A percentile compares a stretch with the other conserved stretches of the same genome.
phyloP scores from a whole-genome alignment of 139 green algal genomes.

The Asterochloris sp. region DNA sequence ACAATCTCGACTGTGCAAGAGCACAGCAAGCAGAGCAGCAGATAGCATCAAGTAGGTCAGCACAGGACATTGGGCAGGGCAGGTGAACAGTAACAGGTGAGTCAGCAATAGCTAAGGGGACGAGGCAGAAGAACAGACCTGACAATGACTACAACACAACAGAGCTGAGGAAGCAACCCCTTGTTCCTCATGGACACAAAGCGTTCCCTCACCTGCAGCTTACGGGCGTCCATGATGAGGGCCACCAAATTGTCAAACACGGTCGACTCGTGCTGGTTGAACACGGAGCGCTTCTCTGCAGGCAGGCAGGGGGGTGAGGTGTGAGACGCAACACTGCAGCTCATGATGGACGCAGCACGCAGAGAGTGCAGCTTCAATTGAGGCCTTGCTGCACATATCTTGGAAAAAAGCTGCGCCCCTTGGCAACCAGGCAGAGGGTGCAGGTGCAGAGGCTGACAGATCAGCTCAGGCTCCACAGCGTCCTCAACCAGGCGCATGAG shows the following conservation, averaged over 20 bases:
- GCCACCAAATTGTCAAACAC: constrained; percentile 5
- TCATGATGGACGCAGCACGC: not conserved
- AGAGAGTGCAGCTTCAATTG: not conserved
- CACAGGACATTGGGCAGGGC: too few relatives aligned
- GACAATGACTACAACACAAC: too few relatives aligned
- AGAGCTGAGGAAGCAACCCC: too few relatives aligned
- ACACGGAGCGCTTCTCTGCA: constrained; percentile 14
- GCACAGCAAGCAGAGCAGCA: too few relatives aligned
- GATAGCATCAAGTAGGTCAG: too few relatives aligned
- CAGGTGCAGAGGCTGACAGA: not conserved
- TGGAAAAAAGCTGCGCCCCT: not conserved
- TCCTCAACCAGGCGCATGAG: too few relatives aligned
- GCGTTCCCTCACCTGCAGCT: too few relatives aligned
- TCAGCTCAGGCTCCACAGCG: not conserved
- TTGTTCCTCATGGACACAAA: too few relatives aligned
- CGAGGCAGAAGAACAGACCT: too few relatives aligned
- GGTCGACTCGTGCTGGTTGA: constrained; percentile 1
- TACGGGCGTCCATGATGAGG: constrained; percentile 4
- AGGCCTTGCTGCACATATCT: not conserved
- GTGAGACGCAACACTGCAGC: not conserved
- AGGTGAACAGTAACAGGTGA: too few relatives aligned
- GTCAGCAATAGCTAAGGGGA: too few relatives aligned
- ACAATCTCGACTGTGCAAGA: too few relatives aligned
- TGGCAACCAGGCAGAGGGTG: not conserved
- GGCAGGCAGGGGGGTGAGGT: not conserved